A percentile compares a stretch with the other conserved stretches of the same genome.
phyloP scores from a whole-genome alignment of 345 rosid species.

The Rhizophora mangle region DNA sequence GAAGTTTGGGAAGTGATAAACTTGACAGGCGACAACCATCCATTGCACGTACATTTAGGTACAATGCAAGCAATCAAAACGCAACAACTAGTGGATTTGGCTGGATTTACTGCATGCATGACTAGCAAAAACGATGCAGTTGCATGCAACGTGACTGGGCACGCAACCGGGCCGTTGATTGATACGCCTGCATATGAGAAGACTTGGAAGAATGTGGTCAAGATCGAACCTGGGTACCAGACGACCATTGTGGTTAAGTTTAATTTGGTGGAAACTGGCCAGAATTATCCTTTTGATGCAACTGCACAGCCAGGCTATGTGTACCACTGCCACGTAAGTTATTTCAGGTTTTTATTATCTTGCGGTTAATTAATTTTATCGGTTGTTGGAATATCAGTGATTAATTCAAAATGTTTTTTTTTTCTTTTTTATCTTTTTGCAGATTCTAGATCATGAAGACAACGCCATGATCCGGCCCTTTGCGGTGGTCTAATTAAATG shows the following conservation, averaged over 20 bases:
- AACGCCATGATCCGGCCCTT: no score
- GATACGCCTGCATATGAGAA: slow-evolving; percentile 14
- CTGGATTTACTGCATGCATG: slow-evolving; percentile 15
- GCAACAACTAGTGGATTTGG: slow-evolving; percentile 8
- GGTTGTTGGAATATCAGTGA: no score
- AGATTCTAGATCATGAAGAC: no score
- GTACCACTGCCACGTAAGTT: no score
- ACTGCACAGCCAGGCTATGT: slow-evolving; percentile 15
- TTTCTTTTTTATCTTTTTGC: no score
- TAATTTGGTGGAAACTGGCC: slow-evolving; percentile 4
- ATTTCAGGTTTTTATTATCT: no score
- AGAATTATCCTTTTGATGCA: slow-evolving; percentile 22
- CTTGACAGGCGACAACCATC: slow-evolving; percentile 22
- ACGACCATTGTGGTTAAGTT: slow-evolving; percentile 25
- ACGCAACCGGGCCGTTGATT: slow-evolving; percentile 8
- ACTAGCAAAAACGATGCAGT: slow-evolving; percentile 16
- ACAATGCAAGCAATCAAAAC: slow-evolving; percentile 1
- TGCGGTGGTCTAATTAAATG: no score
- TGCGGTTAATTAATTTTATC: no score
- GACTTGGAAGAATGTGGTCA: slow-evolving; percentile 25
- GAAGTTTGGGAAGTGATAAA: slow-evolving; percentile 27
- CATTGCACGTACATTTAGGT: slow-evolving; percentile 19
- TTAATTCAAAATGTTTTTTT: no score
- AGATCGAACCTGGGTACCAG: slow-evolving; percentile 15
- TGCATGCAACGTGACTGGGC: slow-evolving; percentile 10